Base-by-base conservation (phyloP, 2,329 filamentous ascomycete genomes). In the Aspergillus versicolor region DNA sequence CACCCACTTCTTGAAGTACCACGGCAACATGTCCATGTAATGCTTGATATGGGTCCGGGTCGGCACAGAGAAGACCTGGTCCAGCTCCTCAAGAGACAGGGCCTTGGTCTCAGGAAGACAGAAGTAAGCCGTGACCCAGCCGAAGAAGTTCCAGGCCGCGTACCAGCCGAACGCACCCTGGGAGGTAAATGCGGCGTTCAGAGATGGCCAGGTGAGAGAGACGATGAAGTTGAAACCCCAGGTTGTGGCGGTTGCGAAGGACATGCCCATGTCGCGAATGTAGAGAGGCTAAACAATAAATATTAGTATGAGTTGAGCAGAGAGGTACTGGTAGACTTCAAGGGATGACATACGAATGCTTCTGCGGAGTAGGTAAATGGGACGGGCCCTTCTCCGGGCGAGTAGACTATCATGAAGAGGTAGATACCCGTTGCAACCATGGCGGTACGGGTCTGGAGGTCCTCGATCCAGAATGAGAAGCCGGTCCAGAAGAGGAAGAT, bases 321-420 rank as follows among this genome's bases (percentile, higher is more conserved):
- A 9, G 45, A 13, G 5, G 17, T 19, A 19, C 17, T 19, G 17
- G 17, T 32, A 5, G 11, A 13, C 8, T 27, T 30, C 7, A 19
- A 4, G n/a, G 30, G 30, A 45, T 34, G 17, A 19, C 17, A 19
- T 41, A 53, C 51, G 66, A 87, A 88, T 1, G 84, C 85, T 67
- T 88, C 86, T n/a, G 86, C 85, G 0, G 84, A 86, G 68, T 88
- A 88, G 0, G 84, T 87, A 65, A 88, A 88, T 0, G 86, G 85
- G 0, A 88, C 85, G 0, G 83, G 82, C 0, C 86, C 86, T 67
- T 85, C 84, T 40, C 86, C 86, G 1, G 84, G 84, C 0, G 77
- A 79, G 58, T 79, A 79, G 22, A 76, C 72, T 3, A 76, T 65
- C 43, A 73, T 73, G 63, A 77, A 79, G 2, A 79, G 64, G 58